phyloP scores from a whole-genome alignment of 176 grass and related monocot species.

The Juncus effusus region DNA sequence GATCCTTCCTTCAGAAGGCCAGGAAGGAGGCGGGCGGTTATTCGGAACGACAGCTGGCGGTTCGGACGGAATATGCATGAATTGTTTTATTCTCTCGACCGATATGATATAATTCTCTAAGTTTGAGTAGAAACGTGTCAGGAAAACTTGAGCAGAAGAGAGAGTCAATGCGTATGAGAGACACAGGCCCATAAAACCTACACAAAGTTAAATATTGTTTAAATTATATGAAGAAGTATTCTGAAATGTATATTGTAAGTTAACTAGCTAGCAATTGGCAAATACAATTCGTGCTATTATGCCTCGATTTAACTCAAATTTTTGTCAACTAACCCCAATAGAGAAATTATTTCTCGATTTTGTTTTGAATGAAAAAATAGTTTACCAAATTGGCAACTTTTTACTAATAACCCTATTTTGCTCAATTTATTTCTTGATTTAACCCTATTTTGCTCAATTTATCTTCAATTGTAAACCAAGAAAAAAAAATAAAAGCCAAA shows the following conservation, averaged over 20 bases:
- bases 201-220: conserved; percentile 18
- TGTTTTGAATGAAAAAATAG: too few species aligned
- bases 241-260: conserved; percentile 12
- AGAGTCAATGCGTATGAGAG: conserved; percentile 78
- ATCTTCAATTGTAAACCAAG: too few species aligned
- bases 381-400: too few species aligned
- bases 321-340: too few species aligned
- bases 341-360: too few species aligned
- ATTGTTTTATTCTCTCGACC: conserved; percentile 85
- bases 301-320: too few species aligned
- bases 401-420: too few species aligned
- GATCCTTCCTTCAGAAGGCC: conserved; percentile 78
- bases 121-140: conserved; percentile 81
- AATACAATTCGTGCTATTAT: too few species aligned
- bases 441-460: too few species aligned
- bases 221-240: conserved; percentile 11
- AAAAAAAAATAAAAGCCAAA: neutral
- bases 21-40: conserved; percentile 54
- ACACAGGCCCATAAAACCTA: conserved; percentile 78
- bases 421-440: too few species aligned
- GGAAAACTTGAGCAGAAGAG: conserved; percentile 67
- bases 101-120: conserved; percentile 88
- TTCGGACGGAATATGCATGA: conserved; percentile 62
- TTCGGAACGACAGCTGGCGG: conserved; percentile 56
- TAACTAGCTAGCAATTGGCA: too few species aligned